A percentile compares a stretch with the other conserved stretches of the same genome.
phyloP scores from a whole-genome alignment of 495 filamentous ascomycete species.

The Schizothecium vesticola region DNA sequence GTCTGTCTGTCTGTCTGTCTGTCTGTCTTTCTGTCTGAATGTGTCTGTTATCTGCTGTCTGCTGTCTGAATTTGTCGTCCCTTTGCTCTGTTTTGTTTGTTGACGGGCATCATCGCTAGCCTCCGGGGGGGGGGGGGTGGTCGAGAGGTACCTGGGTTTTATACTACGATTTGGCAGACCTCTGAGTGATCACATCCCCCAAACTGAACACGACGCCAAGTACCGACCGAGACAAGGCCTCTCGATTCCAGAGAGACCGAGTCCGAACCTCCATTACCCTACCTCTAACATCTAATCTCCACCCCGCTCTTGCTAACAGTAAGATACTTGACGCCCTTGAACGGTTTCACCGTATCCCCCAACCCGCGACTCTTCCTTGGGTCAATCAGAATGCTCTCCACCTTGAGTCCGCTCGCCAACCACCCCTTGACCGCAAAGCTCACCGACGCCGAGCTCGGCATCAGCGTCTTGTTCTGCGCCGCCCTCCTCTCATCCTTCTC shows the following conservation, averaged over 20 bases:
- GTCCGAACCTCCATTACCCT: not conserved
- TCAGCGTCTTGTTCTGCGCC: slow-evolving; percentile 72
- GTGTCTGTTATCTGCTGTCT: not conserved
- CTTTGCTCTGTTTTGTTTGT: not conserved
- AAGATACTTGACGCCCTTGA: slow-evolving; percentile 97
- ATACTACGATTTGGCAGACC: too few species aligned
- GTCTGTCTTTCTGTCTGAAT: not conserved
- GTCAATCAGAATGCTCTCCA: slow-evolving; percentile 84
- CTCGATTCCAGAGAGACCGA: too few species aligned
- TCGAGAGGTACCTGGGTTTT: too few species aligned
- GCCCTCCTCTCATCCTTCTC: slow-evolving; percentile 48
- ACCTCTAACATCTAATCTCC: slow-evolving; percentile 71
- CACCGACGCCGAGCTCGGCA: slow-evolving; percentile 83
- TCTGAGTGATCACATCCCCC: too few species aligned
- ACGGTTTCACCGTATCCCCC: slow-evolving; percentile 84
- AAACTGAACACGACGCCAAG: not conserved
- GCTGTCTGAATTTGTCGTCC: too few species aligned
- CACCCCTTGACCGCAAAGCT: slow-evolving; percentile 92
- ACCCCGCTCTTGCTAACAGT: slow-evolving; percentile 83
- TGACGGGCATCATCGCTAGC: too few species aligned
- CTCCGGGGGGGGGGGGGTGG: too few species aligned
- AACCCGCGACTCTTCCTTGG: slow-evolving; percentile 79
- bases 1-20: not conserved
- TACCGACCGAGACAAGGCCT: not conserved
- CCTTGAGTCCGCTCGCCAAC: slow-evolving; percentile 88